Evolutionary conservation across 768 basidiomycete species (phyloP).

Genomic region (Leccinum truebloodii): DNA sequence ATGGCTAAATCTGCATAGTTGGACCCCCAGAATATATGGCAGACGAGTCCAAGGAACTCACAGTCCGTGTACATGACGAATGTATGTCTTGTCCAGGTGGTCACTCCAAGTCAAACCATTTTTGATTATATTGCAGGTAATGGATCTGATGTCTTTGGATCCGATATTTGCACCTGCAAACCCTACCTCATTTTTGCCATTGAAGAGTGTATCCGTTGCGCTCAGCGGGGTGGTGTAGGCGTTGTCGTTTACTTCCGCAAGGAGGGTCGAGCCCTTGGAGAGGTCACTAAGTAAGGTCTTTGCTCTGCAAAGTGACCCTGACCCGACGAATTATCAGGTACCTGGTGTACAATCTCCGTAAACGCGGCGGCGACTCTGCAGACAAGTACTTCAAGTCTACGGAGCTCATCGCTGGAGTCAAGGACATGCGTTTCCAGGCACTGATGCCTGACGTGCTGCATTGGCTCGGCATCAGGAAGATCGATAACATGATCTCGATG

Average conservation of each 20-base stretch:
- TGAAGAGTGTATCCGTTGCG: constrained; percentile 86
- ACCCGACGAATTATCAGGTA: constrained; percentile 47
- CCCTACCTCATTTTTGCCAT: constrained; percentile 93
- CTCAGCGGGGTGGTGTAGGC: constrained; percentile 85
- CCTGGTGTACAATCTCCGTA: constrained; percentile 94
- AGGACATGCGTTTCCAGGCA: constrained; percentile 93
- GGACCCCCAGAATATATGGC: constrained; percentile 79
- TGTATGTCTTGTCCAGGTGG: constrained; percentile 48
- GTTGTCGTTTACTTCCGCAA: constrained; percentile 94
- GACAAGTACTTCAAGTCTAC: constrained; percentile 94
- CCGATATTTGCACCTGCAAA: constrained; percentile 91
- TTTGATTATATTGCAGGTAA: constrained; percentile 54
- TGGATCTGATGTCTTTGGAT: constrained; percentile 95
- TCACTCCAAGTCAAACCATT: neutral
- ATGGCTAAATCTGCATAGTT: constrained; percentile 44
- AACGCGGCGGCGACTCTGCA: constrained; percentile 91
- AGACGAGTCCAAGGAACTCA: constrained; percentile 78
- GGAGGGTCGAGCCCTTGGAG: constrained; percentile 90
- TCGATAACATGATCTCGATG: constrained; percentile 90
- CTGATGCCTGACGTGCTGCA: constrained; percentile 96
- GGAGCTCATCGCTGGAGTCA: constrained; percentile 91
- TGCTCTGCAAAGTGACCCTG: neutral
- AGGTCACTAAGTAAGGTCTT: constrained; percentile 79
- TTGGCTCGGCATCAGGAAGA: constrained; percentile 90
- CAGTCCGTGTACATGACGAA: constrained; percentile 91